Evolutionary conservation across 202 grass and related monocot species (phyloP), one percentile per base, ranked within the genome.

Genomic region (Saccharum hybrid): DNA sequence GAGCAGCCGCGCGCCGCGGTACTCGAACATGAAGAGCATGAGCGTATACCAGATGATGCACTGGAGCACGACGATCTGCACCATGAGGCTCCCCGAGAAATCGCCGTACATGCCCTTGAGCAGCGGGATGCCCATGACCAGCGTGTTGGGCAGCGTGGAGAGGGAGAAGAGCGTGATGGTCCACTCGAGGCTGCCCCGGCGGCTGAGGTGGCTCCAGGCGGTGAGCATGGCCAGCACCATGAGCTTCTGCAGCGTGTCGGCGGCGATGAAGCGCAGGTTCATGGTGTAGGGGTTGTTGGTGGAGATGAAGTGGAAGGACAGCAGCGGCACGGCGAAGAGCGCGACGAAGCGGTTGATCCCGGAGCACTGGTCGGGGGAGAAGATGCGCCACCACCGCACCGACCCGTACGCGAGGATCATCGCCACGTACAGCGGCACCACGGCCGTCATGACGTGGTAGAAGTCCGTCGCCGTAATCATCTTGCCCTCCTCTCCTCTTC

Each of bases 1-100:
- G 74, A 99, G 96, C 67, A 96, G 74, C 37, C 90, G 71, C 0
- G 96, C 93, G 48, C 93, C 96, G 28, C 96, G 96, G 91, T 92
- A 99, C 88, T 99, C 96, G 66, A 99, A 96, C 85, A 99, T 87
- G 84, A 99, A 96, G 56, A 99, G 91, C 96, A 99, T 99, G 42
- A 99, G 91, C 6, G 96, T 99, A 84, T 99, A 99, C 96, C 96
- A 99, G 74, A 99, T 96, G 89, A 99, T 99, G 86, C 96, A 99
- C 87, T 99, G 96, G 9, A 99, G 91, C 13, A 99, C 96, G 6
- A 99, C 96, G 85, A 99, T 96, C 88, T 99, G 96, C 3, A 99
- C 96, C 96, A 99, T 99, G 48, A 99, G 91, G 67, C 76, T 73
- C 1, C 96, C 96, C 5, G 96, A 99, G 81, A 82, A 86, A 5